Evolutionary conservation across 1,139 yeast species (phyloP).

Genomic region (Blastobotrys capitulatus): DNA sequence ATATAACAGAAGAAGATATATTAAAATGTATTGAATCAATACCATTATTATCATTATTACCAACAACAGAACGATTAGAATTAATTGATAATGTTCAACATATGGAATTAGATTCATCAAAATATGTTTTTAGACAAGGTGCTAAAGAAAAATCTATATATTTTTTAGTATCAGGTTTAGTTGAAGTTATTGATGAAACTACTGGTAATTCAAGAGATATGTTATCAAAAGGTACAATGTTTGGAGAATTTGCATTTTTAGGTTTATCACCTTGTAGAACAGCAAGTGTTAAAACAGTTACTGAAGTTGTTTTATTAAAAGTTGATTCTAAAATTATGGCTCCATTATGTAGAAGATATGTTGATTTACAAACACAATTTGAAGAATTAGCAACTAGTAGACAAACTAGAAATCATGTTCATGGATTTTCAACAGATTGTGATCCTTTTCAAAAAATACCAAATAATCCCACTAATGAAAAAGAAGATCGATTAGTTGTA

Average conservation of each 20-base stretch:
- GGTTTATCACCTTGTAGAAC: conserved; percentile 47
- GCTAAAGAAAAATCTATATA: conserved; percentile 58
- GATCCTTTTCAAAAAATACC: conserved; percentile 2
- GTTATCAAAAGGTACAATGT: conserved; percentile 56
- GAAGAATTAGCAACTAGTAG: conserved; percentile 44
- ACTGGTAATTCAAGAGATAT: conserved; percentile 46
- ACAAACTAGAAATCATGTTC: conserved; percentile 9
- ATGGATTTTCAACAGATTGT: background rate
- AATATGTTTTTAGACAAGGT: conserved; percentile 55
- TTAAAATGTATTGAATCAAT: conserved; percentile 5
- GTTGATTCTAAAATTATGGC: conserved; percentile 51
- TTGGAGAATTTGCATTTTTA: conserved; percentile 73
- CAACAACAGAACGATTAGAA: conserved; percentile 9
- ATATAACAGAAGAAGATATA: background rate
- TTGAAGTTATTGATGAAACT: conserved; percentile 53
- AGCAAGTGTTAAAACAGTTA: conserved; percentile 53
- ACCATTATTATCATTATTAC: conserved; percentile 8
- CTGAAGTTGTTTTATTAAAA: conserved; percentile 55
- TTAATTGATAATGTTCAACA: conserved; percentile 2
- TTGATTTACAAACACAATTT: conserved; percentile 55
- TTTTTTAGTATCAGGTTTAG: conserved; percentile 62
- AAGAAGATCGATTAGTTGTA: background rate
- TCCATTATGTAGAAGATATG: conserved; percentile 50
- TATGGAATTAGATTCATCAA: conserved; percentile 27
- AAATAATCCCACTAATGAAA: background rate